phyloP scores from a whole-genome alignment of 148 eudicot species.

The Camellia japonica region DNA sequence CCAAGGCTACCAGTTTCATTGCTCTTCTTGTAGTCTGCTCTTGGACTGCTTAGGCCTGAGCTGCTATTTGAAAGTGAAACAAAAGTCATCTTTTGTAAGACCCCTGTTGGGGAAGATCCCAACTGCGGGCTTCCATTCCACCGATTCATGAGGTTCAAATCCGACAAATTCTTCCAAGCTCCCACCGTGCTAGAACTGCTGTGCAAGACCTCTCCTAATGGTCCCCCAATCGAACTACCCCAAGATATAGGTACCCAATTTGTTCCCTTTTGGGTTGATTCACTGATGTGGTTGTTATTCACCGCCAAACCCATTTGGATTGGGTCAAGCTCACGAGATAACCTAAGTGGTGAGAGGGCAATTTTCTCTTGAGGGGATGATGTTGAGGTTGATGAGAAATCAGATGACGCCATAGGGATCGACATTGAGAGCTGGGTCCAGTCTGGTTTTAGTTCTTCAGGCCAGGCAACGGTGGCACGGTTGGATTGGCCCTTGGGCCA shows the following conservation, averaged over 20 bases:
- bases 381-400: conserved; percentile 53
- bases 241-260: conserved; percentile 54
- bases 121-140: conserved; percentile 50
- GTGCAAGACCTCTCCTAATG: conserved; percentile 73
- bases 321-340: conserved; percentile 48
- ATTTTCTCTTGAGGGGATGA: conserved; percentile 49
- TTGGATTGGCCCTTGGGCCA: conserved; percentile 58
- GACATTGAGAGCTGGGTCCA: conserved; percentile 94
- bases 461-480: conserved; percentile 42
- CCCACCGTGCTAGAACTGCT: conserved; percentile 23
- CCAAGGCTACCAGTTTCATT: conserved; percentile 32
- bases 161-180: conserved; percentile 16
- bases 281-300: conserved; percentile 28
- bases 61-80: conserved; percentile 76
- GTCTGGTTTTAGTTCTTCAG: conserved; percentile 66
- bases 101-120: conserved; percentile 79
- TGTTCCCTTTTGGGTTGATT: conserved; percentile 30
- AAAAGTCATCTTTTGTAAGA: conserved; percentile 59
- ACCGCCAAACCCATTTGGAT: conserved; percentile 42
- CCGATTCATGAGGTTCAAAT: conserved; percentile 28
- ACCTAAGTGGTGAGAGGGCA: conserved; percentile 36
- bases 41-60: conserved; percentile 60
- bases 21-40: conserved; percentile 34
- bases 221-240: conserved; percentile 82
- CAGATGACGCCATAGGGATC: conserved; percentile 53